Conservation (phyloP, 805 yeast species). For the Yamadazyma insecticola region DNA sequence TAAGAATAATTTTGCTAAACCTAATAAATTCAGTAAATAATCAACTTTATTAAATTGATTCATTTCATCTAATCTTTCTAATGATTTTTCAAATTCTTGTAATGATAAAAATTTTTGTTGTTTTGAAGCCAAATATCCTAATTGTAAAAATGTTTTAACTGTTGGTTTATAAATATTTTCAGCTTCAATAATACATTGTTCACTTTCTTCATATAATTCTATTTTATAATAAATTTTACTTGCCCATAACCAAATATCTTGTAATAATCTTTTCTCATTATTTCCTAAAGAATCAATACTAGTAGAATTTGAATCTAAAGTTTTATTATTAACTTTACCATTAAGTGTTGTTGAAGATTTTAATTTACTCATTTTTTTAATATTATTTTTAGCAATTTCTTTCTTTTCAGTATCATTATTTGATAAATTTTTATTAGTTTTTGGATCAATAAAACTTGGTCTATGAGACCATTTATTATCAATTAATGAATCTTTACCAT, state of each 20-base stretch:
- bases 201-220: slow-evolving; percentile 55
- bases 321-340: slow-evolving; percentile 1
- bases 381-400: slow-evolving; percentile 16
- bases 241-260: slow-evolving; percentile 72
- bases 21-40: slow-evolving; percentile 51
- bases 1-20: slow-evolving; percentile 48
- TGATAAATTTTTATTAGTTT: slow-evolving; percentile 4
- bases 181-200: slow-evolving; percentile 71
- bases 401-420: slow-evolving; percentile 7
- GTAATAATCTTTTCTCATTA: slow-evolving; percentile 35
- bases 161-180: slow-evolving; percentile 44
- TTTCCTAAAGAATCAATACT: slow-evolving; percentile 4
- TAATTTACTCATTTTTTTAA: slow-evolving; percentile 14
- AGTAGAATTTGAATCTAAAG: slow-evolving; percentile 1
- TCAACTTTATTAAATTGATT: slow-evolving; percentile 22
- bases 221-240: slow-evolving; percentile 58
- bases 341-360: slow-evolving; percentile 2
- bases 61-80: slow-evolving; percentile 37
- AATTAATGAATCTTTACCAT: slow-evolving; percentile 3
- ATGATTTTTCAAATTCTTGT: slow-evolving; percentile 60
- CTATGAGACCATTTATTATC: slow-evolving; percentile 35
- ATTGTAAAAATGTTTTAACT: slow-evolving; percentile 44
- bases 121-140: slow-evolving; percentile 44
- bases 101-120: slow-evolving; percentile 46
- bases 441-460: slow-evolving; percentile 38